Percentiles rank a stretch among this genome's conserved stretches.
Conservation (phyloP, 2,329 filamentous ascomycete species). For the Pseudogymnoascus sp. region DNA sequence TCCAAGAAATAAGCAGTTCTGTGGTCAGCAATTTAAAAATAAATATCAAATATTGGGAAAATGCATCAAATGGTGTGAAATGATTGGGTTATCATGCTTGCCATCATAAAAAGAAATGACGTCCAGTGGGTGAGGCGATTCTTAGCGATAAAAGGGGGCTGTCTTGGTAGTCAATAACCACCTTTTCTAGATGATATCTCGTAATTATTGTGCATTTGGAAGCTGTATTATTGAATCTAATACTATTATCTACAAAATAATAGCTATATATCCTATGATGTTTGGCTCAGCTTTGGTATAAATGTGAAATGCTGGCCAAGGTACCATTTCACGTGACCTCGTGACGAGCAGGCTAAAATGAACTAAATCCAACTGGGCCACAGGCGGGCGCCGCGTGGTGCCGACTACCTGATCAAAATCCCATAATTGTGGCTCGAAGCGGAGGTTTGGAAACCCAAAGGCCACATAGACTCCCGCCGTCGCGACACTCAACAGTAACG, state of each 20-base stretch:
- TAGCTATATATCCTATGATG: not conserved
- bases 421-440: conserved; percentile 6
- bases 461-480: conserved; percentile 7
- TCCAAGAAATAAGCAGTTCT: not conserved
- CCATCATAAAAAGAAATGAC: conserved; percentile 4
- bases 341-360: not conserved
- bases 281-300: not conserved
- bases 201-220: not conserved
- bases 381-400: conserved; percentile 6
- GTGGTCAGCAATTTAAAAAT: not conserved
- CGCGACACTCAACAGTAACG: conserved; percentile 6
- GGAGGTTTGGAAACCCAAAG: conserved; percentile 5
- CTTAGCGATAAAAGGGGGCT: conserved; percentile 3
- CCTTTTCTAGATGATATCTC: not conserved
- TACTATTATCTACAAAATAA: not conserved
- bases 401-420: conserved; percentile 7
- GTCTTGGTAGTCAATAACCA: not conserved
- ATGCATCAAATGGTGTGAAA: not conserved
- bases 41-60: conserved; percentile 1
- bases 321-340: conserved; percentile 5
- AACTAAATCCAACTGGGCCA: conserved; percentile 6
- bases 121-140: not conserved
- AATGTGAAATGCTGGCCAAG: not conserved
- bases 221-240: not conserved
- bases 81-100: not conserved